These are phyloP conservation scores for Purshia tridentata DNA, from an alignment of 306 rosid genomes.

Conservation along the genomic window DNA sequence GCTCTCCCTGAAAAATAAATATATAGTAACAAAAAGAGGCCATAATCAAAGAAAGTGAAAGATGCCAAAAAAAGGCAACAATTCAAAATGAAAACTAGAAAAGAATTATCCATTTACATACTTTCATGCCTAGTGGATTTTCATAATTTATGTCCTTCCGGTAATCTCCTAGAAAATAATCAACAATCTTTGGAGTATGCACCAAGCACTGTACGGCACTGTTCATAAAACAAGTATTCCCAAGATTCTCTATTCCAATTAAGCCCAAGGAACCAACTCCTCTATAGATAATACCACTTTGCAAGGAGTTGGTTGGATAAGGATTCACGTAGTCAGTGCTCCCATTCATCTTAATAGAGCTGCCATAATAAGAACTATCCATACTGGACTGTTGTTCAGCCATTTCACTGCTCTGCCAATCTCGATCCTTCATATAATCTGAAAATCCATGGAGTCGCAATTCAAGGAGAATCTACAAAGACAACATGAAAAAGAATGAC, in stretches of 20 bases:
- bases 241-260: slow-evolving; percentile 85
- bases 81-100: slow-evolving; percentile 17
- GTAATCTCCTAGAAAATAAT: slow-evolving; percentile 77
- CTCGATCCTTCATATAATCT: slow-evolving; percentile 34
- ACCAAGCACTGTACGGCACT: slow-evolving; percentile 86
- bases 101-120: slow-evolving; percentile 32
- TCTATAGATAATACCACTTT: slow-evolving; percentile 39
- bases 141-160: slow-evolving; percentile 67
- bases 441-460: slow-evolving; percentile 70
- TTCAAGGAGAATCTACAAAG: slow-evolving; percentile 67
- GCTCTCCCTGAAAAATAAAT: slow-evolving; percentile 65
- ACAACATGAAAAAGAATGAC: slow-evolving; percentile 16
- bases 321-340: slow-evolving; percentile 42
- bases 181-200: slow-evolving; percentile 76
- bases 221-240: slow-evolving; percentile 94
- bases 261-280: slow-evolving; percentile 61
- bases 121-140: slow-evolving; percentile 86
- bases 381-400: slow-evolving; percentile 35
- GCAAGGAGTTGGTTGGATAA: slow-evolving; percentile 32
- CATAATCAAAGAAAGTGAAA: background rate
- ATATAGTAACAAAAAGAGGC: background rate
- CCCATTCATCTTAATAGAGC: slow-evolving; percentile 48
- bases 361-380: slow-evolving; percentile 38
- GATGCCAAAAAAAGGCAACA: background rate
- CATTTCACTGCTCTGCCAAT: slow-evolving; percentile 39